Conservation (phyloP, 306 rosid species). For the Urtica urens region DNA sequence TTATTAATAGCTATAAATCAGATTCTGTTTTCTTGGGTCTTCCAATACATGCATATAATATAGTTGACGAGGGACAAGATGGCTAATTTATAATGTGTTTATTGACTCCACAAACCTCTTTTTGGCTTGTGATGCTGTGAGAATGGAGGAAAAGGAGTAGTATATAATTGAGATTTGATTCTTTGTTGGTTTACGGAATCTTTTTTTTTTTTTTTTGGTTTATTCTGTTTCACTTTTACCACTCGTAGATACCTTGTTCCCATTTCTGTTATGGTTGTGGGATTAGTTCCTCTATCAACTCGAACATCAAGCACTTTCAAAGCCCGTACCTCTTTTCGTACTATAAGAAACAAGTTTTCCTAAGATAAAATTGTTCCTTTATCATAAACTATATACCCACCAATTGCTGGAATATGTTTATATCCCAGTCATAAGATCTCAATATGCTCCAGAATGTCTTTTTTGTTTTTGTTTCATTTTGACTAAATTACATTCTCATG, state of each 20-base stretch:
- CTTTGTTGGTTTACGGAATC: conserved; percentile 37
- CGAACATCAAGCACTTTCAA: conserved; percentile 15
- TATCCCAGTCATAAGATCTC: background rate
- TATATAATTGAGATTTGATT: too few species aligned
- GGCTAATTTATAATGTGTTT: too few species aligned
- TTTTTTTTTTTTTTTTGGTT: conserved; percentile 24
- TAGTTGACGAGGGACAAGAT: too few species aligned
- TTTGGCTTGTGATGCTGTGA: too few species aligned
- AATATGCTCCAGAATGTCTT: background rate
- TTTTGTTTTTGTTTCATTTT: background rate
- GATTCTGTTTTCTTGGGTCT: too few species aligned
- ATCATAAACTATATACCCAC: background rate
- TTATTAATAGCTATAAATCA: too few species aligned
- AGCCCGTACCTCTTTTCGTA: background rate
- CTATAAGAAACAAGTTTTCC: background rate
- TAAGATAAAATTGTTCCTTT: background rate
- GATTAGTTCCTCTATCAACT: conserved; percentile 24
- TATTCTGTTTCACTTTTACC: conserved; percentile 21
- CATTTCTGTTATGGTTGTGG: conserved; percentile 11
- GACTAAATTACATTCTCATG: conserved; percentile 7
- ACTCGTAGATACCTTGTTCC: conserved; percentile 11
- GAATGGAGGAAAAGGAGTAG: too few species aligned
- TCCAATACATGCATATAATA: too few species aligned
- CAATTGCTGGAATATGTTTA: background rate
- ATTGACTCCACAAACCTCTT: too few species aligned